Base-by-base conservation (phyloP, 495 filamentous ascomycete genomes). In the Aspergillus nidulans region DNA sequence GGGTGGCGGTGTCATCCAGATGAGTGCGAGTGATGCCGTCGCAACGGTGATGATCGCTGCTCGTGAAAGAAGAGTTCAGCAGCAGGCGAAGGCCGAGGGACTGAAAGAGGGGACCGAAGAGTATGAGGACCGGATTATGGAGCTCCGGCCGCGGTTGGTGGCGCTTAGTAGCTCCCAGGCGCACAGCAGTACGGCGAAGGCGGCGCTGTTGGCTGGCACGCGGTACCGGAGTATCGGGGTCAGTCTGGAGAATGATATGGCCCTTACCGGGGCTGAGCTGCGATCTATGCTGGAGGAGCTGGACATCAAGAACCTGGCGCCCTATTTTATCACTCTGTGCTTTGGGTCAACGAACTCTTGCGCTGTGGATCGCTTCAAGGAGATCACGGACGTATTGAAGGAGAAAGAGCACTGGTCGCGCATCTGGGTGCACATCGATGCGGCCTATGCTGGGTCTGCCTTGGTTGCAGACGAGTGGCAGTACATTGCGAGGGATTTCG, bases 391-490 rank as follows among this genome's bases (percentile, higher is more conserved):
- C 2, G 78, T 87, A 3, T 71, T 88, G 24, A 71, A 75, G 34
- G 85, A 87, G 52, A 80, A 82, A 48, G 81, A 80, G 7, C 68
- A 72, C 8, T 77, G 74, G 73, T 69, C 69, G 57, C 71, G 82
- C 46, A 79, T 91, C 34, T 98, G 94, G 94, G 86, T 96, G 26
- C 94, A 98, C 67, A 82, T 97, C n/a, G 94, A 97, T 72, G 94
- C 91, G 2, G 94, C 92, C 3, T 97, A 96, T 72, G 94, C 94
- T 4, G 94, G 94, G 0, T 82, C 90, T 0, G 84, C 90, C 26
- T 77, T 97, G 5, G 77, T 96, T 4, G 86, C 84, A 15, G 85
- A 90, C 16, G 90, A 95, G 63, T 90, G 86, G 65, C 85, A 89
- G 58, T 76, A 89, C 63, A 78, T 90, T 49, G 76, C 87, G 0